These are phyloP conservation scores for Aciculosporium take DNA, from an alignment of 2,329 filamentous ascomycete genomes.

Conservation along the genomic window DNA sequence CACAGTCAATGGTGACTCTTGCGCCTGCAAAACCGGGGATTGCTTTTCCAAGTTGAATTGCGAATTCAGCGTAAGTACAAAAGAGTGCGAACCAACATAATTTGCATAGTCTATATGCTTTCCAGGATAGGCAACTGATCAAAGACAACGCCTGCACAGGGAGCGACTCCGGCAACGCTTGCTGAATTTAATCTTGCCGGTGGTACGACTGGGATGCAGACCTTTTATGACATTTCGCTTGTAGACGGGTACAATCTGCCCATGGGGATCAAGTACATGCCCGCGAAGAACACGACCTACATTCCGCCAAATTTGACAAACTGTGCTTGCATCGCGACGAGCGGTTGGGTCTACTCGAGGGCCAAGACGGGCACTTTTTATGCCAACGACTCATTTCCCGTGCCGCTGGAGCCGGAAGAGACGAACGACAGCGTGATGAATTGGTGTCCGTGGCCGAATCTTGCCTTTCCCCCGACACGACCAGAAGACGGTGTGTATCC, in stretches of 20 bases:
- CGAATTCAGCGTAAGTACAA: slow-evolving; percentile 44
- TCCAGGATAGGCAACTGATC: not conserved
- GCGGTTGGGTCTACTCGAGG: slow-evolving; percentile 42
- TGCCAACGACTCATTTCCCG: slow-evolving; percentile 50
- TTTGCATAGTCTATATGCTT: not conserved
- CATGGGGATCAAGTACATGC: slow-evolving; percentile 46
- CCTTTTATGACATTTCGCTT: slow-evolving; percentile 73
- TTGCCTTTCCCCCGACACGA: slow-evolving; percentile 51
- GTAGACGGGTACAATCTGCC: slow-evolving; percentile 78
- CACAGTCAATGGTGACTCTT: slow-evolving; percentile 53
- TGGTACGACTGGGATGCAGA: slow-evolving; percentile 44
- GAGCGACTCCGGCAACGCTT: slow-evolving; percentile 58
- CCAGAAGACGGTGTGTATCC: slow-evolving; percentile 66
- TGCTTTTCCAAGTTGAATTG: slow-evolving; percentile 59
- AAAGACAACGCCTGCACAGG: slow-evolving; percentile 28
- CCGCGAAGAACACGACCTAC: slow-evolving; percentile 45
- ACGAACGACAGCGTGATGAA: slow-evolving; percentile 41
- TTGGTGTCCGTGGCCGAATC: slow-evolving; percentile 75
- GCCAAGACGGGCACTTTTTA: slow-evolving; percentile 42
- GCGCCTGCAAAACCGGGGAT: slow-evolving; percentile 61
- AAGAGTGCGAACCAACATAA: not conserved
- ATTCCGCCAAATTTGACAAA: slow-evolving; percentile 68
- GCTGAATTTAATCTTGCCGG: slow-evolving; percentile 69
- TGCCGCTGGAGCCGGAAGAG: slow-evolving; percentile 49
- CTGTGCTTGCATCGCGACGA: slow-evolving; percentile 59